A percentile compares a stretch with the other conserved stretches of the same genome.
Conservation (phyloP, 768 basidiomycete species). For the Daedaleopsis nitida region DNA sequence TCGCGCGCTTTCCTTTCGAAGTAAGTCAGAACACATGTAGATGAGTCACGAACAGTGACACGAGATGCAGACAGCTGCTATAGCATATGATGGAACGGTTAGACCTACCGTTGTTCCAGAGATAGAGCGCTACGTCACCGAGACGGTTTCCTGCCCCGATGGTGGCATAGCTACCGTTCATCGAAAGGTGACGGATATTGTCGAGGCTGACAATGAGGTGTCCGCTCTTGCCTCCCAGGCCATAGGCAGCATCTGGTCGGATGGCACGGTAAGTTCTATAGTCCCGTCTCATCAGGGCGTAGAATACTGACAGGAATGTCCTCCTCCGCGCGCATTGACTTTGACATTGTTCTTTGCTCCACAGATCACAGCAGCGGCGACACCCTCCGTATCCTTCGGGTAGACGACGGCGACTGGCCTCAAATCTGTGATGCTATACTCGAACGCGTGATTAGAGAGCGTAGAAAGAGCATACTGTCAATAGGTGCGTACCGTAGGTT, state of each 20-base stretch:
- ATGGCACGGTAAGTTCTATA: not conserved
- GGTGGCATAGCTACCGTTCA: not conserved
- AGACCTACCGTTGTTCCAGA: constrained; percentile 2
- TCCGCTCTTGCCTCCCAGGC: not conserved
- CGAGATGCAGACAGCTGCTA: too few relatives aligned
- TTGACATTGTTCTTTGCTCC: constrained; percentile 1
- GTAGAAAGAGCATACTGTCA: not conserved
- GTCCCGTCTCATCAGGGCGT: not conserved
- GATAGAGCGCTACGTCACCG: constrained; percentile 4
- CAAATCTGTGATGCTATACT: not conserved
- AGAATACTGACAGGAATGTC: not conserved
- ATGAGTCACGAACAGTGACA: too few relatives aligned
- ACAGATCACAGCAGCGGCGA: constrained; percentile 1
- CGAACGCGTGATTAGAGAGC: not conserved
- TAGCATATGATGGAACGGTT: not conserved
- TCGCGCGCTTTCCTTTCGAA: not conserved
- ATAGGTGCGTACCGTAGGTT: not conserved
- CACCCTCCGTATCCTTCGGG: not conserved
- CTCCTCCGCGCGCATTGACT: constrained; percentile 3
- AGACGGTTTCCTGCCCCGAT: constrained; percentile 4
- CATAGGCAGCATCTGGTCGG: not conserved
- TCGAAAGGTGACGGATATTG: not conserved
- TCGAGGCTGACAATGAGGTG: constrained; percentile 4
- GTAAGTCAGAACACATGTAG: too few relatives aligned
- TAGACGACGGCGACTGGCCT: constrained; percentile 3